Percentiles rank a stretch among this genome's conserved stretches.
These are phyloP conservation scores for Picocystis sp. DNA, from an alignment of 163 green algal genomes.

Conservation along the genomic window DNA sequence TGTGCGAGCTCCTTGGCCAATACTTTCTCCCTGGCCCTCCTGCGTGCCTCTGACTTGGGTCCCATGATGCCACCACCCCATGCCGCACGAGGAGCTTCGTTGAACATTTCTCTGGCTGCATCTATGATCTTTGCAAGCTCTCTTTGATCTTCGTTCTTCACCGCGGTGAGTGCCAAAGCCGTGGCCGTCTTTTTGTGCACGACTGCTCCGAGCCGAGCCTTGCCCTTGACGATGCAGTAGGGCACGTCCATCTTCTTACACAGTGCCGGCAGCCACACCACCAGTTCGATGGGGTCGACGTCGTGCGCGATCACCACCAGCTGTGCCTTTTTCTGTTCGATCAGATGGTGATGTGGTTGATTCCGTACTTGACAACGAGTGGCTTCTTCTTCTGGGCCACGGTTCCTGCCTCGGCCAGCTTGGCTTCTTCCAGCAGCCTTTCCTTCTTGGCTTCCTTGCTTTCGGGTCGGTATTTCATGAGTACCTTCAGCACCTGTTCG, in stretches of 20 bases:
- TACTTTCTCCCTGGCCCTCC: conserved; percentile 52
- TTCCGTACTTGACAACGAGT: conserved; percentile 95
- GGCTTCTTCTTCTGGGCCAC: conserved; percentile 79
- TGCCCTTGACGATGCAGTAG: conserved; percentile 99
- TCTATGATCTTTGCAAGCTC: conserved; percentile 95
- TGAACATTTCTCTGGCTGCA: conserved; percentile 64
- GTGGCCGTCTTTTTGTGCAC: conserved; percentile 98
- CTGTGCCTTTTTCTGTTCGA: conserved; percentile 88
- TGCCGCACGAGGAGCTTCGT: conserved; percentile 54
- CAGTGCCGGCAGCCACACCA: conserved; percentile 94
- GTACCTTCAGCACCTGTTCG: conserved; percentile 87
- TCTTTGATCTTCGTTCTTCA: conserved; percentile 96
- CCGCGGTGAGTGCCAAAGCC: conserved; percentile 68
- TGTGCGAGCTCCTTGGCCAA: conserved; percentile 61
- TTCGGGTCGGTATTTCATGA: conserved; percentile 98
- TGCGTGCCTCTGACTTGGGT: conserved; percentile 83
- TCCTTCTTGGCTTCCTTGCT: conserved; percentile 91
- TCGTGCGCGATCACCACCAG: conserved; percentile 95
- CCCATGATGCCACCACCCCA: conserved; percentile 98
- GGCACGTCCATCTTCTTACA: conserved; percentile 98
- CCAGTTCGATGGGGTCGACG: conserved; percentile 97
- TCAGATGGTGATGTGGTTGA: conserved; percentile 97
- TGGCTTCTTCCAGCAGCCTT: conserved; percentile 63
- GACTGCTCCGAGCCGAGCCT: conserved; percentile 84
- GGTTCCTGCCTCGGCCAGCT: conserved; percentile 12